A percentile compares a stretch with the other conserved stretches of the same genome.
phyloP scores from a whole-genome alignment of 2,329 filamentous ascomycete genomes.

The Aotearoamyces nothofagi region DNA sequence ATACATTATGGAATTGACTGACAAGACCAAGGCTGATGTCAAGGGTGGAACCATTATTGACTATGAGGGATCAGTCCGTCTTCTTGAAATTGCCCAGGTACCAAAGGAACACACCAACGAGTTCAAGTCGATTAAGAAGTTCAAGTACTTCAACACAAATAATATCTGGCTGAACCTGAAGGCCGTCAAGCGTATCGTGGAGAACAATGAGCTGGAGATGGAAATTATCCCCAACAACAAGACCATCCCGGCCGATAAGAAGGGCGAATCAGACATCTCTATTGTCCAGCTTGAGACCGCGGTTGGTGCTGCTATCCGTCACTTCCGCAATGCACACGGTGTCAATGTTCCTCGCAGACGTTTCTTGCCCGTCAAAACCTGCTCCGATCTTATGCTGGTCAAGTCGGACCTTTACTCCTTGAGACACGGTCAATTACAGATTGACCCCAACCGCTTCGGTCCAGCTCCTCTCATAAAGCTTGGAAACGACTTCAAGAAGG shows the following conservation, averaged over 20 bases:
- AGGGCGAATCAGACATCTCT: conserved; percentile 95
- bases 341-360: conserved; percentile 96
- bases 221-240: conserved; percentile 99
- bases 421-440: conserved; percentile 94
- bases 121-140: conserved; percentile 99
- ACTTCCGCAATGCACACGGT: conserved; percentile 97
- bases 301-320: conserved; percentile 93
- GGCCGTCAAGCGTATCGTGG: conserved; percentile 95
- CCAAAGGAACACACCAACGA: conserved; percentile 99
- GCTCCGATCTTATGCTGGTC: conserved; percentile 98
- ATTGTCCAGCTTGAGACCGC: conserved; percentile 98
- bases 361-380: conserved; percentile 99
- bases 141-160: conserved; percentile 99
- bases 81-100: conserved; percentile 97
- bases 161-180: conserved; percentile 99
- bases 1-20: conserved; percentile 99
- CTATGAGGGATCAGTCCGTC: conserved; percentile 91
- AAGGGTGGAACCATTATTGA: conserved; percentile 99
- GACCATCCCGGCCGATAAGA: conserved; percentile 96
- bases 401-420: conserved; percentile 98
- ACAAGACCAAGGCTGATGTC: conserved; percentile 99
- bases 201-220: conserved; percentile 97
- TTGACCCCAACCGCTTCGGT: conserved; percentile 92
- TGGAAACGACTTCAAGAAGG: conserved; percentile 99
- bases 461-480: conserved; percentile 98